A percentile compares a stretch with the other conserved stretches of the same genome.
phyloP scores from a whole-genome alignment of 805 yeast species.

The Blastobotrys parvus region DNA sequence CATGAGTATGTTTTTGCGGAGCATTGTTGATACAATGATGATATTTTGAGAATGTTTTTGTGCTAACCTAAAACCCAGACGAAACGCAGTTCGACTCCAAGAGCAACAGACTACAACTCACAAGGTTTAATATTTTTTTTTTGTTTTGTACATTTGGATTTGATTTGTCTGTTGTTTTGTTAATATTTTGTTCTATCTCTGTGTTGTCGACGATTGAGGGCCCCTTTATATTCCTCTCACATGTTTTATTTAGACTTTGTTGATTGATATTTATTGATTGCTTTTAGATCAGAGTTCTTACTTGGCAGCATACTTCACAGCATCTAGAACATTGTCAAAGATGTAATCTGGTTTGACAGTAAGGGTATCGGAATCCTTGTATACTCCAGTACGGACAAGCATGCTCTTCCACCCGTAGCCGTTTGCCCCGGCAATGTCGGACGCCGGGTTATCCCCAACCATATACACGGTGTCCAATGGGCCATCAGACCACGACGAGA shows the following conservation, averaged over 20 bases:
- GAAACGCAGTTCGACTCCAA: slow-evolving; percentile 75
- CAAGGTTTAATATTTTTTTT: slow-evolving; percentile 40
- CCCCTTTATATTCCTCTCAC: too few species aligned
- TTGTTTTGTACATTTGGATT: not conserved
- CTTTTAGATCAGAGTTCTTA: too few species aligned
- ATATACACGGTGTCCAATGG: slow-evolving; percentile 47
- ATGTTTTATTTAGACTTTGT: too few species aligned
- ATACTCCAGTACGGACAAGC: slow-evolving; percentile 84
- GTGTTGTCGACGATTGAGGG: too few species aligned
- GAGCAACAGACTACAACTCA: slow-evolving; percentile 76
- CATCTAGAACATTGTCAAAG: slow-evolving; percentile 44
- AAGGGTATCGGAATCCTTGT: slow-evolving; percentile 43
- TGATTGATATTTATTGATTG: too few species aligned
- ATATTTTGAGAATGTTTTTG: too few species aligned
- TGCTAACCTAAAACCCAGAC: slow-evolving; percentile 13
- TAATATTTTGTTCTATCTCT: too few species aligned
- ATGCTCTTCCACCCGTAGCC: slow-evolving; percentile 82
- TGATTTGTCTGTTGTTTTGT: too few species aligned
- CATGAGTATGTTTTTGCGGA: slow-evolving; percentile 40
- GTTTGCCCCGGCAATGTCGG: slow-evolving; percentile 87
- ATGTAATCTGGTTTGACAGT: slow-evolving; percentile 41
- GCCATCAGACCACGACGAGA: slow-evolving; percentile 35
- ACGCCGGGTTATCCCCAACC: slow-evolving; percentile 96
- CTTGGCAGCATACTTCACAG: slow-evolving; percentile 39
- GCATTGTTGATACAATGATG: too few species aligned